Evolutionary conservation across 1,284 basidiomycete genomes (phyloP).

Genomic region (Trametes pubescens): DNA sequence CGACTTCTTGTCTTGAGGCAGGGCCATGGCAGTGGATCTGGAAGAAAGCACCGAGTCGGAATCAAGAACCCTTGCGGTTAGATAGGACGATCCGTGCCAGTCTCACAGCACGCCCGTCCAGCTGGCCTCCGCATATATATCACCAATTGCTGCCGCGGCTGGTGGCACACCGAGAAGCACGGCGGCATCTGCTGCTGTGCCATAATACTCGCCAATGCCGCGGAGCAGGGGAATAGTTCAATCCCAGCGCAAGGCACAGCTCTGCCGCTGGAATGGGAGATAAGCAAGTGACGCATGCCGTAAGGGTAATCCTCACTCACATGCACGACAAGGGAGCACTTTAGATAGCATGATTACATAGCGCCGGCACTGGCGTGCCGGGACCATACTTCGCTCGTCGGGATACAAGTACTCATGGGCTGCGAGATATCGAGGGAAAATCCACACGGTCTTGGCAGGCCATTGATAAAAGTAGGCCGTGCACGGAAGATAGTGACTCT

Average conservation of each 20-base stretch:
- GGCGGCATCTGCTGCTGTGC: constrained; percentile 13
- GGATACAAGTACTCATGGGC: not conserved
- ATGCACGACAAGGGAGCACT: constrained; percentile 4
- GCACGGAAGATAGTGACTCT: not conserved
- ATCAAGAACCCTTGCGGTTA: constrained; percentile 7
- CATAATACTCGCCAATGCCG: constrained; percentile 1
- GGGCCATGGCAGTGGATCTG: constrained; percentile 20
- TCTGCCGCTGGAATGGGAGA: constrained; percentile 14
- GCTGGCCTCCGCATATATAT: constrained; percentile 17
- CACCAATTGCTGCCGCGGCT: constrained; percentile 5
- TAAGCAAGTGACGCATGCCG: constrained; percentile 29
- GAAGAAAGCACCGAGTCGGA: constrained; percentile 7
- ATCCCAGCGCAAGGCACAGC: constrained; percentile 5
- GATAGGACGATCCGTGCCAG: constrained; percentile 12
- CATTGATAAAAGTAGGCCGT: not conserved
- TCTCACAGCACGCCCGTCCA: constrained; percentile 19
- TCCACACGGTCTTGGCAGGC: not conserved
- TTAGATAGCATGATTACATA: constrained; percentile 25
- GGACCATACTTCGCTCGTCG: not conserved
- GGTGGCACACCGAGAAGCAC: not conserved
- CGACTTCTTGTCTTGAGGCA: constrained; percentile 23
- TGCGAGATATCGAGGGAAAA: constrained; percentile 2
- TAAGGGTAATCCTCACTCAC: constrained; percentile 25
- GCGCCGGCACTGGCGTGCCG: constrained; percentile 11
- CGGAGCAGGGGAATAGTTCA: constrained; percentile 11